Evolutionary conservation across 1,139 yeast species (phyloP).

Genomic region (Blastobotrys elegans): DNA sequence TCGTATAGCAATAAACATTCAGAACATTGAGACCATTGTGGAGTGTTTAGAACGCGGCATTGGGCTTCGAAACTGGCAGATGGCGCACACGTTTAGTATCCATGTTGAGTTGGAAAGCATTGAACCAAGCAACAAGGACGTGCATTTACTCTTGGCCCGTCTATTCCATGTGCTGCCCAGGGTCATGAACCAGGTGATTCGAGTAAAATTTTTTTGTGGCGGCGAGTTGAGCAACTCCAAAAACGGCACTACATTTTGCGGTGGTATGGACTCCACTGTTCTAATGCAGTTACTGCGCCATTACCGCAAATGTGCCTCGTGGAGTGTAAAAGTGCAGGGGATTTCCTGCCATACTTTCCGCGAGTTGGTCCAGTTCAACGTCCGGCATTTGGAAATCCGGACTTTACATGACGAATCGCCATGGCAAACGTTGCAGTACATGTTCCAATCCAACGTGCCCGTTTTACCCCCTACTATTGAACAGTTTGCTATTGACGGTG

Average conservation of each 20-base stretch:
- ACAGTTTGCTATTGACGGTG: conserved; percentile 8
- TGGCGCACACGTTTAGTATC: conserved; percentile 2
- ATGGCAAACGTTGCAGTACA: conserved; percentile 8
- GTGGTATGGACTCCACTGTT: conserved; percentile 2
- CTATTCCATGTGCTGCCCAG: conserved; percentile 1
- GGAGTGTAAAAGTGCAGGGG: conserved; percentile 10
- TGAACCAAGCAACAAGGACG: not conserved
- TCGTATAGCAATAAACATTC: not conserved
- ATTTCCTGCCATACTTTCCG: conserved; percentile 5
- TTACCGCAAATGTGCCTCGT: not conserved
- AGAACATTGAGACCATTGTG: not conserved
- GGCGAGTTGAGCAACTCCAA: conserved; percentile 6
- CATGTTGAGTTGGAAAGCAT: conserved; percentile 7
- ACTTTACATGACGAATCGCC: conserved; percentile 8
- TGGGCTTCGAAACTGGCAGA: not conserved
- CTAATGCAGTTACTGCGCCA: not conserved
- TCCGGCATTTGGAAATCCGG: conserved; percentile 6
- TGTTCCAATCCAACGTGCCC: conserved; percentile 3
- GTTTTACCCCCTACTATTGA: conserved; percentile 4
- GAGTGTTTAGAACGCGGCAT: not conserved
- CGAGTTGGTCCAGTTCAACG: conserved; percentile 2
- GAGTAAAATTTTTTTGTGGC: conserved; percentile 9
- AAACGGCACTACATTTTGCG: conserved; percentile 5
- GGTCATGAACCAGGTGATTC: not conserved
- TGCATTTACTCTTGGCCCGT: not conserved